Percentiles rank a stretch among this genome's conserved stretches.
Conservation (phyloP, 768 basidiomycete species). For the Suillus decipiens region DNA sequence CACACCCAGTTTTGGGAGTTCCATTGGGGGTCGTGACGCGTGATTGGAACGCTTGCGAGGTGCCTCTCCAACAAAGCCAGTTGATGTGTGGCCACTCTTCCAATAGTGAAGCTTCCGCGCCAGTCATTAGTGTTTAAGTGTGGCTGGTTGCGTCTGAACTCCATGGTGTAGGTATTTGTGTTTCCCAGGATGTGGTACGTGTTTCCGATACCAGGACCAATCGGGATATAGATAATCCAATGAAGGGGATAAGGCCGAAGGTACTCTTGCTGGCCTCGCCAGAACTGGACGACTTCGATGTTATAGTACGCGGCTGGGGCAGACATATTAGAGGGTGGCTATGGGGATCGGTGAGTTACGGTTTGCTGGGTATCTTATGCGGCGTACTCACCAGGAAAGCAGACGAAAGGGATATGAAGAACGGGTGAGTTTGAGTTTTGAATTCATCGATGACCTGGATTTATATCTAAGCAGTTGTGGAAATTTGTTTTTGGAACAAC, state of each 20-base stretch:
- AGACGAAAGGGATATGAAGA: neutral
- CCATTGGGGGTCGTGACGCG: conserved; percentile 27
- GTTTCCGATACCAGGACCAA: conserved; percentile 21
- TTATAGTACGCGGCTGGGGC: conserved; percentile 24
- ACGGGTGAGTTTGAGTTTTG: neutral
- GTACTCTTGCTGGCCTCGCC: conserved; percentile 23
- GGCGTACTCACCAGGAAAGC: neutral
- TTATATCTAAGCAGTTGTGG: neutral
- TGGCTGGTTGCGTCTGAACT: conserved; percentile 11
- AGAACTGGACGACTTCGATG: conserved; percentile 33
- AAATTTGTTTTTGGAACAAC: neutral
- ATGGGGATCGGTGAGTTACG: neutral
- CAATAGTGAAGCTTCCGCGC: conserved; percentile 26
- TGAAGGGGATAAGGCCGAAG: conserved; percentile 22
- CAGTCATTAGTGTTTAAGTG: conserved; percentile 18
- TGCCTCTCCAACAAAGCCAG: conserved; percentile 21
- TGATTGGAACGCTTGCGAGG: conserved; percentile 16
- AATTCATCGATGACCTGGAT: neutral
- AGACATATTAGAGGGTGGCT: conserved; percentile 8
- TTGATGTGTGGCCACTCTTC: conserved; percentile 21
- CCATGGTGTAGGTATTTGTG: conserved; percentile 26
- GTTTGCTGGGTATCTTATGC: neutral
- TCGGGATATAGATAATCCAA: conserved; percentile 34
- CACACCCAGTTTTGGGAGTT: conserved; percentile 30
- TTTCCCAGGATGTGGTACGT: conserved; percentile 30